A percentile compares a stretch with the other conserved stretches of the same genome.
Conservation (phyloP, 495 filamentous ascomycete genomes). For the Penicillium turbatum region DNA sequence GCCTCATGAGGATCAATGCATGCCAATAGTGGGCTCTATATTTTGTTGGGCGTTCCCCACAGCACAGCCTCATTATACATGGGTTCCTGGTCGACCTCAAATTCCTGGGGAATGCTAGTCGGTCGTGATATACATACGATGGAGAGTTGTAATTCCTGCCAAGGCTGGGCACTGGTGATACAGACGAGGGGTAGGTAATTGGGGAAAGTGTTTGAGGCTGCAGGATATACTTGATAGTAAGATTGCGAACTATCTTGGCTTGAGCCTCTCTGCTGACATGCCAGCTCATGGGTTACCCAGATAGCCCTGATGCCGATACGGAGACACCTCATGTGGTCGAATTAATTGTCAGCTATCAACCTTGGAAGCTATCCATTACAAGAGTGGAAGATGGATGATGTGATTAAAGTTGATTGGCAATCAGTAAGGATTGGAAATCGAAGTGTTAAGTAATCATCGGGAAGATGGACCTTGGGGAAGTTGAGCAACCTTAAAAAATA, state of each 20-base stretch:
- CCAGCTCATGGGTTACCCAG: background rate
- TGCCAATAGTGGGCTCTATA: background rate
- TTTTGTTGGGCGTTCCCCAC: background rate
- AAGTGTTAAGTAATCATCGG: background rate
- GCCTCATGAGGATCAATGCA: background rate
- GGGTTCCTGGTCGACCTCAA: background rate
- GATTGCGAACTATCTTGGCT: background rate
- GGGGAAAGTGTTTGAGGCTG: background rate
- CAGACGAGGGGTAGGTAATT: background rate
- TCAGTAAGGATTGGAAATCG: background rate
- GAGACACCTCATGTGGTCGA: background rate
- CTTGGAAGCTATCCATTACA: background rate
- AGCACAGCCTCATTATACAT: background rate
- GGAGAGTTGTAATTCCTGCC: background rate
- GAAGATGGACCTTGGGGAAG: background rate
- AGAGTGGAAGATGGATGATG: background rate
- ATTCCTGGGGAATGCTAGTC: slow-evolving; percentile 5
- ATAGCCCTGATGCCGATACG: background rate
- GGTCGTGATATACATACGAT: background rate
- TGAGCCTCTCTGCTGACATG: slow-evolving; percentile 5
- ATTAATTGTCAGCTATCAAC: background rate
- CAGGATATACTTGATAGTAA: no score
- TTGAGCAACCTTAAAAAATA: background rate
- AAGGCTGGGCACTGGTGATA: slow-evolving; percentile 1
- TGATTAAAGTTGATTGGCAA: slow-evolving; percentile 2